Conservation (phyloP, 2,329 filamentous ascomycete species). For the Ophiosphaerella herpotricha region DNA sequence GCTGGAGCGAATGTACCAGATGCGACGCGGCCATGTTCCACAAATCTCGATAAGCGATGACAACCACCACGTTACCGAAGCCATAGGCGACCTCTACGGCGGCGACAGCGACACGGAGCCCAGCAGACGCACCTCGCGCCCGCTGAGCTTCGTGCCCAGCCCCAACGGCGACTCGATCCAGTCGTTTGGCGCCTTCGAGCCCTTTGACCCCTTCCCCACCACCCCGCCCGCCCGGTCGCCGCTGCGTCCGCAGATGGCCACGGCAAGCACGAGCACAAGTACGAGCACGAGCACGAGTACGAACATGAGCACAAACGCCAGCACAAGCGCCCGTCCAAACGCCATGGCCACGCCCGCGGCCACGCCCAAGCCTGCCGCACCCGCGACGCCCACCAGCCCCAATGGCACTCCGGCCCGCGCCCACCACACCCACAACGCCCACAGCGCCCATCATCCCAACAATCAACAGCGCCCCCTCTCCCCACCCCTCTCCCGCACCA, state of each 20-base stretch:
- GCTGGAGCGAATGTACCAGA: constrained; percentile 55
- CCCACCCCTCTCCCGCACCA: constrained; percentile 46
- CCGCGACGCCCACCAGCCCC: constrained; percentile 17
- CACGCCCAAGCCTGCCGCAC: constrained; percentile 6
- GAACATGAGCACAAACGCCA: too few relatives aligned
- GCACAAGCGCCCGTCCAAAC: too few relatives aligned
- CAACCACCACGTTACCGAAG: constrained; percentile 91
- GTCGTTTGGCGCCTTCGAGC: constrained; percentile 26
- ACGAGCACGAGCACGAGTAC: background rate
- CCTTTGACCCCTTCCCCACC: constrained; percentile 40
- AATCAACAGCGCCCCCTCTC: constrained; percentile 36
- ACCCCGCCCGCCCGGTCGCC: constrained; percentile 49
- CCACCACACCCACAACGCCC: too few relatives aligned
- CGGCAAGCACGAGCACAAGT: constrained; percentile 4
- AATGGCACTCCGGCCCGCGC: constrained; percentile 13
- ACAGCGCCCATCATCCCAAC: constrained; percentile 3
- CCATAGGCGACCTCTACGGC: constrained; percentile 88
- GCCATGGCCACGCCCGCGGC: background rate
- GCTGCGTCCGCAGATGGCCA: constrained; percentile 43
- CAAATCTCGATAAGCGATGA: constrained; percentile 80
- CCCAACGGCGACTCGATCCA: constrained; percentile 58
- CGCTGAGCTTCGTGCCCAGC: constrained; percentile 73
- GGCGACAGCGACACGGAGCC: constrained; percentile 68
- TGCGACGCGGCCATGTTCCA: constrained; percentile 62
- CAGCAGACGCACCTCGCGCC: constrained; percentile 62